phyloP scores from a whole-genome alignment of 805 yeast genomes.

The Starmerella stellata region DNA sequence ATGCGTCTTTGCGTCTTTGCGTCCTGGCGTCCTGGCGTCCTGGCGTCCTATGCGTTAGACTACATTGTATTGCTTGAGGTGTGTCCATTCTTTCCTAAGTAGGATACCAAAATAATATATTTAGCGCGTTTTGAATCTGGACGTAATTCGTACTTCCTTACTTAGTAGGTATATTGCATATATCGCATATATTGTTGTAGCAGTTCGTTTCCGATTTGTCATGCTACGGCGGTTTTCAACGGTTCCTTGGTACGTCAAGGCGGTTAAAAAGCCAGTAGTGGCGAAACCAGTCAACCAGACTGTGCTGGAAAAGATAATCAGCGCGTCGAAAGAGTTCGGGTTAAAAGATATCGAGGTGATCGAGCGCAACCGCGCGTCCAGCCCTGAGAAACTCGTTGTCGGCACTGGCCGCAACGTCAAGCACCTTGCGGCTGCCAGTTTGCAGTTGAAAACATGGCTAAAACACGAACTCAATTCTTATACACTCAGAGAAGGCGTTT shows the following conservation, averaged over 20 bases:
- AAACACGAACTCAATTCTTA: conserved; percentile 33
- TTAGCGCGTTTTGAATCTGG: no score
- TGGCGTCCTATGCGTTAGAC: no score
- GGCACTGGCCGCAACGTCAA: conserved; percentile 60
- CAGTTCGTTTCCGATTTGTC: no score
- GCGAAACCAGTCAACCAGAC: not conserved
- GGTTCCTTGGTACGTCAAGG: not conserved
- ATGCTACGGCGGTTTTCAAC: not conserved
- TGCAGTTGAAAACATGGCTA: conserved; percentile 36
- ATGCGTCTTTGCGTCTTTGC: no score
- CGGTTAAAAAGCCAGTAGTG: not conserved
- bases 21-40: no score
- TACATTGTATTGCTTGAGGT: no score
- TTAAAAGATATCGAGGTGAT: conserved; percentile 42
- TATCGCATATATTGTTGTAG: no score
- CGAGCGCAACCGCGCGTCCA: conserved; percentile 31
- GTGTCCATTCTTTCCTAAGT: no score
- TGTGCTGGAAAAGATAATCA: not conserved
- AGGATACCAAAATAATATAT: no score
- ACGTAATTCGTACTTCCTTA: no score
- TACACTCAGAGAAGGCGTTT: conserved; percentile 54
- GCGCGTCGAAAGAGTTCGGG: conserved; percentile 43
- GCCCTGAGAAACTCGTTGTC: conserved; percentile 35
- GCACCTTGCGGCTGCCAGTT: conserved; percentile 57
- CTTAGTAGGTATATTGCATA: no score